Conservation (phyloP, 306 rosid genomes). For the Vigna nakashimae region DNA sequence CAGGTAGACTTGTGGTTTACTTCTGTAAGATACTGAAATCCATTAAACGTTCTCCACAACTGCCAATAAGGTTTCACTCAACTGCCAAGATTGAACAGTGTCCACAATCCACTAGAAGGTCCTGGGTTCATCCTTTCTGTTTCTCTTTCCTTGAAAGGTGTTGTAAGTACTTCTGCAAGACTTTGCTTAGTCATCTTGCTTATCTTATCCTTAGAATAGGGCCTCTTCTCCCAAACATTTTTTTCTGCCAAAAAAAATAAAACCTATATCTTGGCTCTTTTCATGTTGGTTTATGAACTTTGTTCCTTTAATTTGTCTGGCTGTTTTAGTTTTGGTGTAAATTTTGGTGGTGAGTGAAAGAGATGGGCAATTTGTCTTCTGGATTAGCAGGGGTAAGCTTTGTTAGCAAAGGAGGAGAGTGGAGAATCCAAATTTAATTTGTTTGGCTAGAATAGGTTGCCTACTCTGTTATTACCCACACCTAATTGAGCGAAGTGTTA, state of each 20-base stretch:
- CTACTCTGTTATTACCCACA: neutral
- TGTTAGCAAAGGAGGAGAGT: neutral
- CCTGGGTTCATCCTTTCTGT: neutral
- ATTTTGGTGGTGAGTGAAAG: neutral
- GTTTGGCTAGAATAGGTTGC: neutral
- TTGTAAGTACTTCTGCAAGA: constrained; percentile 7
- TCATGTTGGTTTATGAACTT: neutral
- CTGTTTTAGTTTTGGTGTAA: constrained; percentile 2
- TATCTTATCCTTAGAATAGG: neutral
- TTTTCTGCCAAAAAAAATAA: neutral
- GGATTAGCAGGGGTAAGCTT: neutral
- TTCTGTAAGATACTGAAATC: neutral
- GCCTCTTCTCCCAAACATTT: neutral
- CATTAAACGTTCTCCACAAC: constrained; percentile 23
- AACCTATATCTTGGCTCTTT: neutral
- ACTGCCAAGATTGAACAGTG: neutral
- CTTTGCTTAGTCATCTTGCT: neutral
- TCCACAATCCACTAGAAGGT: constrained; percentile 3
- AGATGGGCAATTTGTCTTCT: neutral
- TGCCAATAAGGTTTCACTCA: neutral
- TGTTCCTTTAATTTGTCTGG: neutral
- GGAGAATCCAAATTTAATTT: constrained; percentile 1
- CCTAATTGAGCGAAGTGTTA: neutral
- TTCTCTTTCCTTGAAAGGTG: constrained; percentile 1
- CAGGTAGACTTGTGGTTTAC: constrained; percentile 14